A percentile compares a stretch with the other conserved stretches of the same genome.
Conservation (phyloP, 73 alveolate species). For the Paramecium caudatum region DNA sequence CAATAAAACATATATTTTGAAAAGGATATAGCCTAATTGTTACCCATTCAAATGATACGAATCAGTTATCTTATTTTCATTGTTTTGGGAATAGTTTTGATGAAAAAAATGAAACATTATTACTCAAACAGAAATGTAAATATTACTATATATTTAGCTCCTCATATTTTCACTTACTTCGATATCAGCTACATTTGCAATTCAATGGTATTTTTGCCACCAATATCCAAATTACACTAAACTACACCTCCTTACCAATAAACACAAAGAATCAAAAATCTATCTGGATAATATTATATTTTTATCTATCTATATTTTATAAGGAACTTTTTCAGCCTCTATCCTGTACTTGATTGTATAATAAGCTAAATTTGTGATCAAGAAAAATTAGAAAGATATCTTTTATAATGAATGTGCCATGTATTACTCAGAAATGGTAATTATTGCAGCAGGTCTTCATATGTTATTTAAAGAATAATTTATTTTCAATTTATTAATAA, state of each 20-base stretch:
- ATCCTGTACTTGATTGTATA: neutral
- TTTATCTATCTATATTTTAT: neutral
- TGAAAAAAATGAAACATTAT: neutral
- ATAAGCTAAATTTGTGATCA: neutral
- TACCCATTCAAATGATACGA: neutral
- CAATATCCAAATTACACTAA: neutral
- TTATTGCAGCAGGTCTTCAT: neutral
- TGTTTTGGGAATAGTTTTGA: neutral
- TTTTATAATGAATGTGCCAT: neutral
- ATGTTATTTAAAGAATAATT: conserved; percentile 7
- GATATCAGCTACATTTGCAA: neutral
- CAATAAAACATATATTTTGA: neutral
- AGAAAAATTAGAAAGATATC: neutral
- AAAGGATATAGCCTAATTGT: neutral
- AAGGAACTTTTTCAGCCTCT: neutral
- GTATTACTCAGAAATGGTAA: neutral
- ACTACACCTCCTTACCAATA: neutral
- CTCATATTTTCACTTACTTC: neutral
- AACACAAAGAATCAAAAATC: neutral
- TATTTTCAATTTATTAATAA: neutral
- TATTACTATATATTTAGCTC: neutral
- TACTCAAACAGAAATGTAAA: conserved; percentile 18
- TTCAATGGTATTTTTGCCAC: neutral
- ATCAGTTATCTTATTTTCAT: neutral
- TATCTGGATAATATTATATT: conserved; percentile 4